A percentile compares a stretch with the other conserved stretches of the same genome.
These are phyloP conservation scores for Fusarium liriodendri DNA, from an alignment of 2,329 filamentous ascomycete species.

Conservation along the genomic window DNA sequence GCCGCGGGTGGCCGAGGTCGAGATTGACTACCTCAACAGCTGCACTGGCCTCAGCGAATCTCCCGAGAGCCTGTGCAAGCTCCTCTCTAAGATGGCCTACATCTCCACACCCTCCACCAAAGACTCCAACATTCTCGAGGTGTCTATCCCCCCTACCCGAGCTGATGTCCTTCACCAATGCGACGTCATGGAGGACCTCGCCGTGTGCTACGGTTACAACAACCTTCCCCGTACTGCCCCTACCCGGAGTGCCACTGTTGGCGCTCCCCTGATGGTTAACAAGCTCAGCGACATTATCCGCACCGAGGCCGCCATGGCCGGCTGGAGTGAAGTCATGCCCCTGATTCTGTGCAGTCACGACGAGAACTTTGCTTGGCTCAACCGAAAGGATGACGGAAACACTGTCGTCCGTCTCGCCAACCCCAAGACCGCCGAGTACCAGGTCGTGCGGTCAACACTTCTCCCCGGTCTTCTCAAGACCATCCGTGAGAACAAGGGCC, in stretches of 20 bases:
- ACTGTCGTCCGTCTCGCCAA: slow-evolving; percentile 89
- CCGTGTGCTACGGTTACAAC: slow-evolving; percentile 98
- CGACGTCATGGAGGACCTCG: slow-evolving; percentile 98
- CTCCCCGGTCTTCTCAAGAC: slow-evolving; percentile 93
- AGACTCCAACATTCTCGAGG: slow-evolving; percentile 78
- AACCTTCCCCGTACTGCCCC: slow-evolving; percentile 89
- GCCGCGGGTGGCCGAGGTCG: slow-evolving; percentile 82
- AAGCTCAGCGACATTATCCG: slow-evolving; percentile 94
- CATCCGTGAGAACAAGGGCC: slow-evolving; percentile 91
- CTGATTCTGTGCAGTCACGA: slow-evolving; percentile 97
- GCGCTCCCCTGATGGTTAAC: slow-evolving; percentile 89
- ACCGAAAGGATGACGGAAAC: slow-evolving; percentile 86
- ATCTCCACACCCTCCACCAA: slow-evolving; percentile 79
- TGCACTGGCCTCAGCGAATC: slow-evolving; percentile 86
- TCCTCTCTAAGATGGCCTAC: slow-evolving; percentile 91
- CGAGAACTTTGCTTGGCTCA: slow-evolving; percentile 97
- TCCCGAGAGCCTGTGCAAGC: slow-evolving; percentile 78
- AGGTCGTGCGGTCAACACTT: slow-evolving; percentile 88
- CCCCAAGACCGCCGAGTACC: slow-evolving; percentile 93
- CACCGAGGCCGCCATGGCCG: slow-evolving; percentile 89
- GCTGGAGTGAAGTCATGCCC: slow-evolving; percentile 96
- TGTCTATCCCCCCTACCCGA: slow-evolving; percentile 87
- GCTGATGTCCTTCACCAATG: slow-evolving; percentile 96
- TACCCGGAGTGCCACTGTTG: slow-evolving; percentile 86
- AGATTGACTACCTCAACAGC: slow-evolving; percentile 92